Conservation (phyloP, 768 basidiomycete genomes). For the Trametes sanguinea region DNA sequence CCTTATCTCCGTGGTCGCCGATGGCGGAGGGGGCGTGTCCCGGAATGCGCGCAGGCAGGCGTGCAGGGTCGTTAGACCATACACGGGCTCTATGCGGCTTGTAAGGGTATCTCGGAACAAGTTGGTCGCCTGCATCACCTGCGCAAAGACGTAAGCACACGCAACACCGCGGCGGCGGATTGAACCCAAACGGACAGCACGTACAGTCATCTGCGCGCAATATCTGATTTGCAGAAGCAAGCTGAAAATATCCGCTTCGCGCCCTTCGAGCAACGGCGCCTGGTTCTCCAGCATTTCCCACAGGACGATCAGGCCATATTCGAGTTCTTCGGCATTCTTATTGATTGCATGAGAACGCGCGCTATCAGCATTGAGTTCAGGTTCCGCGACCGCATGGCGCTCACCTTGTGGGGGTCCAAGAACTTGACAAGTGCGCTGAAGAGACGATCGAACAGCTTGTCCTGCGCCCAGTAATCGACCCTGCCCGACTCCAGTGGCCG, state of each 20-base stretch:
- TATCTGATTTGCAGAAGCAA: conserved; percentile 72
- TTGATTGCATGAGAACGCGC: conserved; percentile 18
- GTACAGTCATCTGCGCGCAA: conserved; percentile 68
- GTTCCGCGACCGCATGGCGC: conserved; percentile 1
- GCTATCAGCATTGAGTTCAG: conserved; percentile 20
- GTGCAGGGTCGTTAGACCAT: conserved; percentile 82
- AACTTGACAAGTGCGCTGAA: conserved; percentile 66
- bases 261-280: conserved; percentile 70
- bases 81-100: conserved; percentile 75
- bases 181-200: conserved; percentile 33
- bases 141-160: conserved; percentile 17
- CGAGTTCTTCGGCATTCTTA: conserved; percentile 65
- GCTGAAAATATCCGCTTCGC: conserved; percentile 75
- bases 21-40: conserved; percentile 46
- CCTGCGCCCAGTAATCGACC: conserved; percentile 70
- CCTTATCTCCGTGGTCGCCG: conserved; percentile 53
- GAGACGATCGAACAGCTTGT: conserved; percentile 68
- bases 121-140: conserved; percentile 85
- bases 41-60: conserved; percentile 69
- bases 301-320: conserved; percentile 77
- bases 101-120: conserved; percentile 77
- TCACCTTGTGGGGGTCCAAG: conserved; percentile 64
- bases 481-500: conserved; percentile 46
- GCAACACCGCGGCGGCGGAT: conserved; percentile 11
- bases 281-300: conserved; percentile 87